phyloP scores from a whole-genome alignment of 2,329 filamentous ascomycete species.

The Monilinia laxa region DNA sequence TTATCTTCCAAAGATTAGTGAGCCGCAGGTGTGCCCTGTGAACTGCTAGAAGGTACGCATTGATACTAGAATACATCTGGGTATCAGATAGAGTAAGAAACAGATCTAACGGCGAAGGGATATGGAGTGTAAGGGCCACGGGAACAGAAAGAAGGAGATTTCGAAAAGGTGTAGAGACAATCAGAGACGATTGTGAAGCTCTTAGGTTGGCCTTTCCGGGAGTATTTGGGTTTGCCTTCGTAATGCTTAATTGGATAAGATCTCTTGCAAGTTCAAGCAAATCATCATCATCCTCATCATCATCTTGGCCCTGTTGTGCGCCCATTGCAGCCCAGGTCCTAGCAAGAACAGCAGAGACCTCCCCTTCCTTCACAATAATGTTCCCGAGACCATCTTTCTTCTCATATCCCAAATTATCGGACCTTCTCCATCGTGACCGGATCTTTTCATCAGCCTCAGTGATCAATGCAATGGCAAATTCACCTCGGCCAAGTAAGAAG shows the following conservation, averaged over 20 bases:
- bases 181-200: constrained; percentile 28
- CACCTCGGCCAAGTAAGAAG: constrained; percentile 81
- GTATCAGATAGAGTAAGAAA: constrained; percentile 78
- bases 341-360: constrained; percentile 73
- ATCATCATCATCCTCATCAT: constrained; percentile 72
- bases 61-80: constrained; percentile 77
- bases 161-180: constrained; percentile 60
- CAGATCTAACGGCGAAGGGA: constrained; percentile 79
- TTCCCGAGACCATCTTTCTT: constrained; percentile 59
- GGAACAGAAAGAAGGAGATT: constrained; percentile 81
- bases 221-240: constrained; percentile 47
- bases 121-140: constrained; percentile 66
- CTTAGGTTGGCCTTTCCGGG: constrained; percentile 39
- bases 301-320: constrained; percentile 66
- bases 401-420: constrained; percentile 58
- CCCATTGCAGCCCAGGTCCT: constrained; percentile 78
- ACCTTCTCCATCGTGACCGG: constrained; percentile 67
- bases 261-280: constrained; percentile 79
- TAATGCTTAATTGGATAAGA: constrained; percentile 66
- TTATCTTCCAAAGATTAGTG: constrained; percentile 83
- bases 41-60: constrained; percentile 82
- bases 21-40: constrained; percentile 82
- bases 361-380: constrained; percentile 78
- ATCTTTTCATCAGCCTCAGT: constrained; percentile 81
- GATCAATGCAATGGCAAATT: constrained; percentile 86